Evolutionary conservation across 805 yeast genomes (phyloP).

Genomic region (Candida silvatica): DNA sequence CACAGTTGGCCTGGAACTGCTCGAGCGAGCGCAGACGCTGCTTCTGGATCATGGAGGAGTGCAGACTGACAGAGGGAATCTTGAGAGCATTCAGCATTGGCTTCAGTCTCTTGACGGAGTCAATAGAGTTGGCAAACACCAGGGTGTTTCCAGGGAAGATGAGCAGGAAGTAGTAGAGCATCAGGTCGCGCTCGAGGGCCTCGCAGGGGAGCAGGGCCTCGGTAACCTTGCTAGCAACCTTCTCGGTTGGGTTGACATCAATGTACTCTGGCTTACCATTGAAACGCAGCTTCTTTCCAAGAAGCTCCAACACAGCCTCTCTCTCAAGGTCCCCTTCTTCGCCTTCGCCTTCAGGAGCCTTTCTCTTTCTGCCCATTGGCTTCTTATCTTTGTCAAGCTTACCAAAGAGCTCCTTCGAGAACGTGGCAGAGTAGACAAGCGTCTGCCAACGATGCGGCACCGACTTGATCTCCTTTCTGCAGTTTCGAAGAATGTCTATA

Average conservation of each 20-base stretch:
- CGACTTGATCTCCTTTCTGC: slow-evolving; percentile 32
- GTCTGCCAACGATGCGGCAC: slow-evolving; percentile 58
- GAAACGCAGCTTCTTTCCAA: slow-evolving; percentile 66
- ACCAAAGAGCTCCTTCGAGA: slow-evolving; percentile 71
- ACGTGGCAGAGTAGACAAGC: slow-evolving; percentile 91
- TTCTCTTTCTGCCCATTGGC: slow-evolving; percentile 19
- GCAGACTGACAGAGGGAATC: slow-evolving; percentile 67
- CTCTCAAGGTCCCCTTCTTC: slow-evolving; percentile 33
- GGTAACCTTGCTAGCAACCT: slow-evolving; percentile 62
- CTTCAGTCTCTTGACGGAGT: slow-evolving; percentile 79
- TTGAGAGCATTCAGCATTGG: slow-evolving; percentile 66
- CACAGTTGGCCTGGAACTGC: slow-evolving; percentile 49
- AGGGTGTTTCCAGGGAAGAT: slow-evolving; percentile 85
- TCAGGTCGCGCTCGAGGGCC: slow-evolving; percentile 81
- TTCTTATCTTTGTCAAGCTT: slow-evolving; percentile 44
- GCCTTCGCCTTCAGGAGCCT: slow-evolving; percentile 21
- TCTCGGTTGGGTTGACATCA: slow-evolving; percentile 82
- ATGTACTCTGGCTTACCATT: slow-evolving; percentile 57
- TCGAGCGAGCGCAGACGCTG: slow-evolving; percentile 84
- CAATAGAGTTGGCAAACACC: slow-evolving; percentile 93
- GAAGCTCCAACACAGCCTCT: slow-evolving; percentile 50
- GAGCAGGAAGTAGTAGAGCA: slow-evolving; percentile 76
- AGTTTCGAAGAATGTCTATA: slow-evolving; percentile 50
- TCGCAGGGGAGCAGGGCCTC: slow-evolving; percentile 92
- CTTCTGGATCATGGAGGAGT: slow-evolving; percentile 92